Evolutionary conservation across 1,284 basidiomycete genomes (phyloP).

Genomic region (Naganishia albida): DNA sequence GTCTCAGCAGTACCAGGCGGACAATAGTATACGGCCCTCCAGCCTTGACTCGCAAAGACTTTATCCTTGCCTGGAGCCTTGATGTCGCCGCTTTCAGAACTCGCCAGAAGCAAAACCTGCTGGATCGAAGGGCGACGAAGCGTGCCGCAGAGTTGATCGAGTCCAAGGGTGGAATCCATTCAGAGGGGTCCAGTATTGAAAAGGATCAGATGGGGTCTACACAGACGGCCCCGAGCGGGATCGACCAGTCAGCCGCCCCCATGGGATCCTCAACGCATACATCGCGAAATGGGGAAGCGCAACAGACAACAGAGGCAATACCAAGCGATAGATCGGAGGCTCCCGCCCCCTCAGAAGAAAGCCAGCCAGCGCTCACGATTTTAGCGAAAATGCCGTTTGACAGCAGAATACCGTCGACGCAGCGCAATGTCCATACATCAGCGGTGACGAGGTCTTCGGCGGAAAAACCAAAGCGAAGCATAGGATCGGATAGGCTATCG

Average conservation of each 20-base stretch:
- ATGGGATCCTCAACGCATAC: too few species aligned
- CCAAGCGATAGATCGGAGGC: too few species aligned
- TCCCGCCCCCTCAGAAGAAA: too few species aligned
- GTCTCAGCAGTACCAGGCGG: background rate
- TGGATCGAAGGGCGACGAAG: conserved; percentile 4
- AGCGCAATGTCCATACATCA: background rate
- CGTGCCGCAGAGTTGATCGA: background rate
- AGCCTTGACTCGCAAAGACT: conserved; percentile 33
- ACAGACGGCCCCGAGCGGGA: too few species aligned
- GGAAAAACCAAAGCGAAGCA: background rate
- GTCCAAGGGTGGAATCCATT: background rate
- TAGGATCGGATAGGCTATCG: conserved; percentile 35
- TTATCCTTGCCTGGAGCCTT: conserved; percentile 29
- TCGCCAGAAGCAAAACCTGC: conserved; percentile 7
- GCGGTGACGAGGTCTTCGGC: background rate
- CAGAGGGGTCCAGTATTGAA: too few species aligned
- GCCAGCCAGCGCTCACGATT: too few species aligned
- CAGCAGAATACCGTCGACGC: background rate
- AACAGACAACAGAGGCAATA: background rate
- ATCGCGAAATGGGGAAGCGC: too few species aligned
- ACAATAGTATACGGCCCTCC: conserved; percentile 19
- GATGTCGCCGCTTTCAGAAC: conserved; percentile 21
- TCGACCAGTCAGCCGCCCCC: too few species aligned
- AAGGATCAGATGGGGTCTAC: too few species aligned
- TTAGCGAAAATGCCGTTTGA: too few species aligned